Evolutionary conservation across 495 filamentous ascomycete genomes (phyloP), one percentile per base, ranked within the genome.

Genomic region (Oidiodendron maius): DNA sequence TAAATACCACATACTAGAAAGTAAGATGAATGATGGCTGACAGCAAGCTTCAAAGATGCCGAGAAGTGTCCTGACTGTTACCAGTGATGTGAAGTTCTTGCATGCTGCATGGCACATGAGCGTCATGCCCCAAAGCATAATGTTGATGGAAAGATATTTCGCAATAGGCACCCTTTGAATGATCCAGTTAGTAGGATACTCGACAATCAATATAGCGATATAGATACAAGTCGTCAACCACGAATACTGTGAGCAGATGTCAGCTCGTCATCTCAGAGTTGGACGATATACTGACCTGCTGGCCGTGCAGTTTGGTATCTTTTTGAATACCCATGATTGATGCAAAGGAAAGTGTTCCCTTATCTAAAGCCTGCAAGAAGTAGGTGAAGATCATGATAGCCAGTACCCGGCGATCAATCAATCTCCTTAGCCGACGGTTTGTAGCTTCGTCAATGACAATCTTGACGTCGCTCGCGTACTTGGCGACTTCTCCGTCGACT

Each of bases 1-100:
- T 6, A 75, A 80, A 46, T 83, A 84, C 80, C 80, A 84, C 67
- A 81, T 60, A n/a, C 72, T 76, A 2, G 75, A 23, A 43, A 84
- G 62, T 8, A 80, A 63, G 1, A 77, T 78, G 53, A 84, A 82
- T 2, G 75, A 76, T 0, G 80, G 80, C 12, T 76, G 79, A 8
- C 81, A 77, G 2, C 76, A 74, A 1, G 78, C 73, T 59, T 84
- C 80, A 42, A 80, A 81, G 15, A 78, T 69, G 39, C 80, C 80
- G 18, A 83, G 72, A 59, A 84, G 71, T 46, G 80, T 76, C 10
- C 80, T 74, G 44, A 82, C 75, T 13, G 72, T 71, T 40, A 82
- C 67, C 2, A 76, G 73, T 6, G 74, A 72, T n/a, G 34, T 52
- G 32, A 68, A 66, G 48, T 62, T 56, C 40, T 26, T n/a, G 58